Evolutionary conservation across 805 yeast genomes (phyloP), one percentile per base, ranked within the genome.

Genomic region (Wickerhamiella siamensis): DNA sequence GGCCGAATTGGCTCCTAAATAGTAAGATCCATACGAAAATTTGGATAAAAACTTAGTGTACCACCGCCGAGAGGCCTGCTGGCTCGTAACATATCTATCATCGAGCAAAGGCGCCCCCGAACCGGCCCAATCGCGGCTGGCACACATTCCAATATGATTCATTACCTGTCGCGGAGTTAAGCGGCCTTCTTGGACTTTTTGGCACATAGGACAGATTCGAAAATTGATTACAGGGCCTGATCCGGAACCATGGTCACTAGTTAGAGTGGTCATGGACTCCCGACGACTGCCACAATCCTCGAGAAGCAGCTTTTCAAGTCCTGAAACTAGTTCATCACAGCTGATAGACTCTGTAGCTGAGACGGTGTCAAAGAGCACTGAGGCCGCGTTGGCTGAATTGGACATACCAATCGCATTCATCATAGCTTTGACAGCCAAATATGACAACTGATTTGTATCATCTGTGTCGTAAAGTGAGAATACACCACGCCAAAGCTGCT

Each of bases 81-180:
- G 77, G 1, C 88, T 72, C 0, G 95, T 75, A 2, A 83, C 88
- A 54, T 74, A 88, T 1, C 79, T 66, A 2, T 82, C 72, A 39
- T 75, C 74, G 35, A 81, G 60, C 29, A 53, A 44, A 4, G 78
- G 57, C 50, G 77, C 73, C 46, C 75, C 75, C 20, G 77, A 79
- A 26, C 74, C 67, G 38, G 79, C 71, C 82, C 86, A 77, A 44
- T 79, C 83, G 45, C 77, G 76, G 22, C 80, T 74, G 0, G 83
- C 77, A 60, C 98, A 91, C 2, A 83, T 74, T 0, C 95, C 88
- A 41, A 87, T 71, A 62, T 88, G 98, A 1, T 83, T 75, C n/a
- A 83, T 73, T 41, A 39, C 36, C 12, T 41, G 39, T 12, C 12
- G 29, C 6, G 29, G 29, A 8, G 29, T 24, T 14, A 33, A 22